Evolutionary conservation across 768 basidiomycete genomes (phyloP), one percentile per base, ranked within the genome.

Genomic region (Kondoa malvinella): DNA sequence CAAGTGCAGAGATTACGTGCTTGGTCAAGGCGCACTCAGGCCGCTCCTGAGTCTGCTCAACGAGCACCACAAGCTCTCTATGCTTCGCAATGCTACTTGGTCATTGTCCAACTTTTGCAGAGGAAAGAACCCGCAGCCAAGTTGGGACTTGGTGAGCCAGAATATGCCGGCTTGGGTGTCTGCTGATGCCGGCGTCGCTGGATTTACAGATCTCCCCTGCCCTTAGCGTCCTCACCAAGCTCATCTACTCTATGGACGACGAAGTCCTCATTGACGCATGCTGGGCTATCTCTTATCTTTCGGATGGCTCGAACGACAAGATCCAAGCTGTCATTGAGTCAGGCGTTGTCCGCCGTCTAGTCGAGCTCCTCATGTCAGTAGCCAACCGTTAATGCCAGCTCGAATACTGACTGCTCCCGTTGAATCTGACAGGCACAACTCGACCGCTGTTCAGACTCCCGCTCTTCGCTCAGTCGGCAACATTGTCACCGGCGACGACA

Each of bases 211-310:
- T 99, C 75, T 90, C 91, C 4, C 95, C 95, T 25, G 94, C 95
- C 57, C 81, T 99, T 66, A 88, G 89, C n/a, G 89, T 95, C 67
- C 81, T 99, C 71, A 95, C 92, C 66, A 99, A 99, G 79, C 80
- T 99, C 74, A 96, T 99, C 78, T 97, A 96, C 80, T 96, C 94
- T 32, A 83, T 97, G 74, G 95, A 99, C 76, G 95, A 97, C 75
- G 95, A 99, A 79, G 96, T 96, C 73, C 80, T 99, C 74, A 99
- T 99, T 75, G 95, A 99, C 77, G 95, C 95, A 16, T 99, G 95
- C 82, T 99, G 95, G 95, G 95, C 95, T 30, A 94, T 99, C 77
- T 96, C 92, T 56, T 99, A 99, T 79, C 86, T 99, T 50, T 97
- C 94, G 1, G 95, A 99, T 77, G 95, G 95, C 62, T 88, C 92